phyloP scores from a whole-genome alignment of 371 early-diverging fungal genomes.

The Lichtheimia hyalospora region DNA sequence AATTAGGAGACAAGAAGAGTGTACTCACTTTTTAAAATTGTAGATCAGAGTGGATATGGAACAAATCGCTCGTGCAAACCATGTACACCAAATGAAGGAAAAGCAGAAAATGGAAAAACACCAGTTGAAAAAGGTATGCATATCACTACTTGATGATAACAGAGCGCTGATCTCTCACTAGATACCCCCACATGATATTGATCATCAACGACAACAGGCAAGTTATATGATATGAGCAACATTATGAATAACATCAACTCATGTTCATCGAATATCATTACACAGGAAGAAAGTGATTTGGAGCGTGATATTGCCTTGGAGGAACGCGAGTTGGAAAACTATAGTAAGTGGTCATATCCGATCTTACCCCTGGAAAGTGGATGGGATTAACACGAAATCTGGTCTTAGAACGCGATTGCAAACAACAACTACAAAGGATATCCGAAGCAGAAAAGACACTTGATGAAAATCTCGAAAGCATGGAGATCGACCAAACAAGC shows the following conservation, averaged over 20 bases:
- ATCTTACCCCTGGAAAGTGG: neutral
- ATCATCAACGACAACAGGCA: neutral
- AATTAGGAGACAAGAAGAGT: neutral
- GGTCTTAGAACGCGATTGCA: neutral
- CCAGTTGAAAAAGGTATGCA: neutral
- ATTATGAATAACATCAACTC: too few species aligned
- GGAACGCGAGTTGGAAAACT: neutral
- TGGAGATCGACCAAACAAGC: neutral
- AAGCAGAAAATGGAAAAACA: neutral
- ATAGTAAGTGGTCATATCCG: neutral
- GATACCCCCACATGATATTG: neutral
- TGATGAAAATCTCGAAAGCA: neutral
- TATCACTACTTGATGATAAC: neutral
- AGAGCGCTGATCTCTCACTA: neutral
- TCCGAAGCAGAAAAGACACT: neutral
- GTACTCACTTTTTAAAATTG: neutral
- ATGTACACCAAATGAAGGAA: neutral
- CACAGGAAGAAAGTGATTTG: neutral
- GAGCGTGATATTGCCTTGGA: neutral
- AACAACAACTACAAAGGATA: neutral
- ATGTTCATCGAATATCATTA: neutral
- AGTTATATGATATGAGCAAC: neutral
- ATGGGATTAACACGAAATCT: neutral
- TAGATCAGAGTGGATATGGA: constrained; percentile 1
- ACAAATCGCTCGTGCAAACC: neutral